Evolutionary conservation across 106 monocot genomes (phyloP).

Genomic region (Dendrobium huoshanense): DNA sequence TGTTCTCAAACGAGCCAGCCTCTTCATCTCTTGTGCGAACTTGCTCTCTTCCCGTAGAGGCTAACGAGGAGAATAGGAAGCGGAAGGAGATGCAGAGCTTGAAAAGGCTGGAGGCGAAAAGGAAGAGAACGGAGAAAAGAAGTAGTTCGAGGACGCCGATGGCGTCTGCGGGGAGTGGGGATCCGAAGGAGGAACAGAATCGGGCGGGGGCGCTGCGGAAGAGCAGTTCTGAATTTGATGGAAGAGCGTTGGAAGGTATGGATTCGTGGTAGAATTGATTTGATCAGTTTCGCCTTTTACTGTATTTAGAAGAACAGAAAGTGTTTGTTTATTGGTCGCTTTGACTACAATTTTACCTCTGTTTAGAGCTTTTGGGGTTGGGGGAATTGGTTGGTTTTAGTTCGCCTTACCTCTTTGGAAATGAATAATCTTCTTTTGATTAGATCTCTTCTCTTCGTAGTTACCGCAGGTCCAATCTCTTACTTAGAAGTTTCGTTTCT

Average conservation of each 20-base stretch:
- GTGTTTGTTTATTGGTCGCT: too few relatives aligned
- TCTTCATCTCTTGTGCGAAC: slow-evolving; percentile 17
- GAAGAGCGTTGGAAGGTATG: slow-evolving; percentile 18
- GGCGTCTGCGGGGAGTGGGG: neutral
- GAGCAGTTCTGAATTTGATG: slow-evolving; percentile 32
- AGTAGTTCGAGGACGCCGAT: neutral
- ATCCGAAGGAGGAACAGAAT: neutral
- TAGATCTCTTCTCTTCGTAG: too few relatives aligned
- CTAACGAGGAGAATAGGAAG: slow-evolving; percentile 42
- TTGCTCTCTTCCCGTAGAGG: slow-evolving; percentile 34
- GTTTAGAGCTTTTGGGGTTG: too few relatives aligned
- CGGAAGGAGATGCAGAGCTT: slow-evolving; percentile 46
- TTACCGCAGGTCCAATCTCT: too few relatives aligned
- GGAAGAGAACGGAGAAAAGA: slow-evolving; percentile 37
- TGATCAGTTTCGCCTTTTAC: neutral
- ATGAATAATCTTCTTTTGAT: too few relatives aligned
- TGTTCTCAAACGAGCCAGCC: slow-evolving; percentile 7
- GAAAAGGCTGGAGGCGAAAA: slow-evolving; percentile 43
- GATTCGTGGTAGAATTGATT: neutral
- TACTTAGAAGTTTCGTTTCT: neutral
- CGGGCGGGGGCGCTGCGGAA: neutral
- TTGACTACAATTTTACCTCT: too few relatives aligned
- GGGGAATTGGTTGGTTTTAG: too few relatives aligned
- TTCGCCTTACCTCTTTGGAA: too few relatives aligned
- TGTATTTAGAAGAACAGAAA: neutral